Evolutionary conservation across 345 rosid genomes (phyloP).

Genomic region (Adansonia digitata): DNA sequence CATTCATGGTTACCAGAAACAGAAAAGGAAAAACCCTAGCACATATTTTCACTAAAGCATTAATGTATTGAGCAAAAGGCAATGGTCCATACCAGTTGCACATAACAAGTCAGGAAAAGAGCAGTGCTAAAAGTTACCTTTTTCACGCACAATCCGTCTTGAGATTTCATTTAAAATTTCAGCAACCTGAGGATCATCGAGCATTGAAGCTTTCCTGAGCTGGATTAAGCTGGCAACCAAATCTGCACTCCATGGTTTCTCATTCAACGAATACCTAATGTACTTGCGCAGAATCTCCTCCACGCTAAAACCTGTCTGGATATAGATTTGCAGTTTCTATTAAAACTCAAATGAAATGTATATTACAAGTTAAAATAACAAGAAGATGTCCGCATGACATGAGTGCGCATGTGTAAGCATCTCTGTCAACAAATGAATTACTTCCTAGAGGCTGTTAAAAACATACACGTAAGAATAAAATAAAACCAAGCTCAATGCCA

Average conservation of each 20-base stretch:
- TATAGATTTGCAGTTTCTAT: constrained; percentile 27
- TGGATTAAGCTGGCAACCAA: constrained; percentile 60
- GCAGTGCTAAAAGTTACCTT: constrained; percentile 41
- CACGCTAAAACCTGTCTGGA: constrained; percentile 93
- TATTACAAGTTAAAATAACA: background rate
- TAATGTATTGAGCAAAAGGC: background rate
- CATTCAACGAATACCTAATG: constrained; percentile 79
- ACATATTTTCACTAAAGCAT: background rate
- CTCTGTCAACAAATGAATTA: background rate
- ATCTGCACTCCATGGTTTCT: constrained; percentile 81
- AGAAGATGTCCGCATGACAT: background rate
- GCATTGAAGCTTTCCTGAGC: constrained; percentile 68
- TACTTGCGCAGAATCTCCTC: constrained; percentile 89
- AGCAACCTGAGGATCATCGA: constrained; percentile 66
- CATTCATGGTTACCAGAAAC: background rate
- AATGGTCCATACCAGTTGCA: background rate
- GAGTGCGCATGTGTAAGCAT: background rate
- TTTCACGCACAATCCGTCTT: constrained; percentile 67
- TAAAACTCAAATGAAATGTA: constrained; percentile 26
- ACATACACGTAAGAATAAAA: background rate
- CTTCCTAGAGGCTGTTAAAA: background rate
- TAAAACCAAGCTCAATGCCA: background rate
- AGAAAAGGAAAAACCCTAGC: background rate
- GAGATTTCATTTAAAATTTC: constrained; percentile 81
- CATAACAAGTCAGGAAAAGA: background rate